phyloP scores from a whole-genome alignment of 139 green algal genomes.

The Coelastrella sp. region DNA sequence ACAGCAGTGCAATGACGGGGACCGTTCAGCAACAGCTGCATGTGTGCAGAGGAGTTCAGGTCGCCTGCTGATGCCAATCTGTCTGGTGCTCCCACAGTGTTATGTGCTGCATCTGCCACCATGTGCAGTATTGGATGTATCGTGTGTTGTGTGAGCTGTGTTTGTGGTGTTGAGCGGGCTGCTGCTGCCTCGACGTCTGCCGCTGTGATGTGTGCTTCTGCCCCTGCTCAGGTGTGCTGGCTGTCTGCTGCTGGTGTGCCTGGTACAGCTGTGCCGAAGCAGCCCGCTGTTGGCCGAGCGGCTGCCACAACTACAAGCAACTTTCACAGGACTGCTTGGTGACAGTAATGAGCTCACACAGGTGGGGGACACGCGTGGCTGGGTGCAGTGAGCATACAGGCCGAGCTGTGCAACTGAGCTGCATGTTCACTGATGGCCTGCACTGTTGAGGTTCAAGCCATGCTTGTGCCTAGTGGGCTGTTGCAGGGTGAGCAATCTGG shows the following conservation, averaged over 20 bases:
- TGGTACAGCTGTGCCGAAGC: conserved; percentile 79
- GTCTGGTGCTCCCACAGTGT: no score
- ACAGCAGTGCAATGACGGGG: not conserved
- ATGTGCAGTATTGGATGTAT: no score
- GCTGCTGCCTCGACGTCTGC: not conserved
- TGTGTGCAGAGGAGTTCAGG: not conserved
- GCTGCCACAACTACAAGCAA: conserved; percentile 77
- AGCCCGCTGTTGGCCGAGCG: conserved; percentile 60
- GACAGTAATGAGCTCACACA: conserved; percentile 88
- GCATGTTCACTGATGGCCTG: not conserved
- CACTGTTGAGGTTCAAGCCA: not conserved
- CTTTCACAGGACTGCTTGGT: conserved; percentile 83
- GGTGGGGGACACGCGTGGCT: conserved; percentile 81
- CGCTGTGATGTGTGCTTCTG: not conserved
- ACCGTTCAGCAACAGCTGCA: not conserved
- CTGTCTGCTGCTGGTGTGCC: conserved; percentile 85
- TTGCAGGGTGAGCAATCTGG: no score
- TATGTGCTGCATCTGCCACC: no score
- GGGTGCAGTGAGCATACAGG: conserved; percentile 83
- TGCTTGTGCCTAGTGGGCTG: no score
- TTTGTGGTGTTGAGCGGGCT: not conserved
- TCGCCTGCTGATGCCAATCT: no score
- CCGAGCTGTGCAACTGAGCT: conserved; percentile 58
- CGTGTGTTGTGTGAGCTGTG: no score
- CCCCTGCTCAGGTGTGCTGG: conserved; percentile 71